phyloP scores from a whole-genome alignment of 768 basidiomycete species.

The Amanita rimosa region DNA sequence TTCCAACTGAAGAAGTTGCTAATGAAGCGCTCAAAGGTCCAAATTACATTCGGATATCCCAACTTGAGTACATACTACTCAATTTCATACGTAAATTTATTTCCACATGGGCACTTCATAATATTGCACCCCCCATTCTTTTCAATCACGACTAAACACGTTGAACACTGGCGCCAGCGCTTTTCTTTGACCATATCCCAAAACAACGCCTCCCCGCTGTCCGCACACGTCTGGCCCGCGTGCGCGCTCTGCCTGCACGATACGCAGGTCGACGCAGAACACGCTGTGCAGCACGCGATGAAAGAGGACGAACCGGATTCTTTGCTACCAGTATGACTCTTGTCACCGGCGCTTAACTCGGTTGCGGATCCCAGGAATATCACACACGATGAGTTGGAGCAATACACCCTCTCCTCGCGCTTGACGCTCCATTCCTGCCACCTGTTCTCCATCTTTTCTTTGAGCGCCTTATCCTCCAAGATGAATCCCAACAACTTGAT shows the following conservation, averaged over 20 bases:
- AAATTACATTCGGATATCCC: too few species aligned
- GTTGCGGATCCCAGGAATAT: neutral
- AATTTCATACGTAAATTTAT: neutral
- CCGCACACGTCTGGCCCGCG: conserved; percentile 1
- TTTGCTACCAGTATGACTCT: neutral
- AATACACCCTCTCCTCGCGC: neutral
- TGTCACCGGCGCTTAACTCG: neutral
- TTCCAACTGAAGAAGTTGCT: too few species aligned
- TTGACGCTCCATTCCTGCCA: neutral
- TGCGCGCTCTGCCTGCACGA: conserved; percentile 1
- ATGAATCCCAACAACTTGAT: neutral
- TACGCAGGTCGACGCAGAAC: neutral
- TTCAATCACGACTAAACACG: conserved; percentile 3
- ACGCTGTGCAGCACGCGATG: conserved; percentile 14
- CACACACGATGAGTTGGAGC: neutral
- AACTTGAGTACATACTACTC: neutral
- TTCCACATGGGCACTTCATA: conserved; percentile 3
- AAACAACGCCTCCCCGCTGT: neutral
- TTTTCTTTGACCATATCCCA: neutral
- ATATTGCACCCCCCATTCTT: conserved; percentile 6
- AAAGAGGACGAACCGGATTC: neutral
- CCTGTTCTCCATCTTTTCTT: neutral
- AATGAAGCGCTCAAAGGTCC: too few species aligned
- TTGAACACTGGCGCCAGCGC: conserved; percentile 3
- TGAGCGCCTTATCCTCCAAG: neutral